Evolutionary conservation across 1,284 basidiomycete genomes (phyloP).

Genomic region (Trichosporon ovoides): DNA sequence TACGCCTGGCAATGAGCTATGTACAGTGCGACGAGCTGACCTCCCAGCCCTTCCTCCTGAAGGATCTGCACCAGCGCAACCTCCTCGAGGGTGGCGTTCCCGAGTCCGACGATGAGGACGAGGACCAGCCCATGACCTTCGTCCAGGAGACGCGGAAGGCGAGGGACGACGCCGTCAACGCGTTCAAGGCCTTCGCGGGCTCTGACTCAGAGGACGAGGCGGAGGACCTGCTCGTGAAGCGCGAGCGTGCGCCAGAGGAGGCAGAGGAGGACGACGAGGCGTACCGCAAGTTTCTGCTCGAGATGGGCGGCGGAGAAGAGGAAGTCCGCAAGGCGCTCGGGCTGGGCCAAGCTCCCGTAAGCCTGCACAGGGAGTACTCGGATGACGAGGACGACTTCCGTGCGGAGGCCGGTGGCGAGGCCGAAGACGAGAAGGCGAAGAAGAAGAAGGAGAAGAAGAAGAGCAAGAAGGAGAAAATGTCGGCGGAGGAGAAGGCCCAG

Average conservation of each 20-base stretch:
- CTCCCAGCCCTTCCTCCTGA: conserved; percentile 47
- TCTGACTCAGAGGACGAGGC: conserved; percentile 58
- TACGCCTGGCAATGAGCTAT: too few relatives aligned
- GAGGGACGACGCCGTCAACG: conserved; percentile 75
- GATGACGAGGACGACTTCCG: conserved; percentile 51
- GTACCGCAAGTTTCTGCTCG: conserved; percentile 71
- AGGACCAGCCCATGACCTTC: conserved; percentile 57
- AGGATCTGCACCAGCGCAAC: conserved; percentile 50
- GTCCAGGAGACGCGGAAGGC: conserved; percentile 71
- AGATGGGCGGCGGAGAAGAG: conserved; percentile 65
- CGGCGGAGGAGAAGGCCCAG: conserved; percentile 41
- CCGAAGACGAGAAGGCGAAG: conserved; percentile 57
- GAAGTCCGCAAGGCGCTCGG: conserved; percentile 59
- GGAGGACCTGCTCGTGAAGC: conserved; percentile 53
- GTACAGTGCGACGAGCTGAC: not conserved
- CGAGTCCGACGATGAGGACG: conserved; percentile 24
- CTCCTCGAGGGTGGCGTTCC: conserved; percentile 37
- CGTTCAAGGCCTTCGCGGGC: conserved; percentile 51
- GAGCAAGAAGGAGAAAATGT: conserved; percentile 27
- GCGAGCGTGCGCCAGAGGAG: conserved; percentile 61
- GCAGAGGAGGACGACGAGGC: conserved; percentile 72
- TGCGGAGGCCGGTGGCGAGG: conserved; percentile 22
- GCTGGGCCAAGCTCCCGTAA: conserved; percentile 32
- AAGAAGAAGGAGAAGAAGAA: conserved; percentile 56
- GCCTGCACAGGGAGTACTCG: conserved; percentile 45